Base-by-base conservation (phyloP, 768 basidiomycete genomes). In the Mycena metata region DNA sequence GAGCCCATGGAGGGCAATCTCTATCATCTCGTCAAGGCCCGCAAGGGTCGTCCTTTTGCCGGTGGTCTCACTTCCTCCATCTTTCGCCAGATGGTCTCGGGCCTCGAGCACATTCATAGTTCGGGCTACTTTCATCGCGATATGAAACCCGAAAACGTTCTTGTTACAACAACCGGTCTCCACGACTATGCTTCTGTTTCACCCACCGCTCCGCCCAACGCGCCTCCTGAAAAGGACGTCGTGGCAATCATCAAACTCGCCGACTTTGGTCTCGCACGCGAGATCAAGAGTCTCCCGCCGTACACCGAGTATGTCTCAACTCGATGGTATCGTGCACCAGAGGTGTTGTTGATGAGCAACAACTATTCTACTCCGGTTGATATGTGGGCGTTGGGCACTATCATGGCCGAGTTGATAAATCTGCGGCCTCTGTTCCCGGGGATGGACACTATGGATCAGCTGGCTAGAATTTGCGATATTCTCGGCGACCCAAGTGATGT, bases 1-100 rank as follows among this genome's bases (percentile, higher is more conserved):
- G 98, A 99, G 82, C 96, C 96, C 76, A 99, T 99, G 98, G 98
- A 99, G 80, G 98, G 98, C 76, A 99, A 99, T 81, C 89, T 99
- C 54, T 99, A 97, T 82, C 98, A 99, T 79, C 93, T 99, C 83
- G 97, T 98, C 81, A 98, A 97, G 83, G 90, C 96, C 52, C 91
- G 98, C 69, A 95, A 95, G 81, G 96, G 96, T 67, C 91, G 96
- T 69, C 90, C 96, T 8, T 90, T 99, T 68, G 97, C 98, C n/a
- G 95, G 95, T 50, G 98, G 98, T 71, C 91, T 99, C 72, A 92
- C 97, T 69, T 94, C 96, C 24, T 95, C 93, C 74, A 96, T 98
- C 73, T 98, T 98, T 79, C 90, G 88, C 64, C 98, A 99, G 81
- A 93, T 96, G 75, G 90, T 95, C 50, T 83, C 89, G 17, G 98